phyloP scores from a whole-genome alignment of 805 yeast species.

The Ascoidea tarda region DNA sequence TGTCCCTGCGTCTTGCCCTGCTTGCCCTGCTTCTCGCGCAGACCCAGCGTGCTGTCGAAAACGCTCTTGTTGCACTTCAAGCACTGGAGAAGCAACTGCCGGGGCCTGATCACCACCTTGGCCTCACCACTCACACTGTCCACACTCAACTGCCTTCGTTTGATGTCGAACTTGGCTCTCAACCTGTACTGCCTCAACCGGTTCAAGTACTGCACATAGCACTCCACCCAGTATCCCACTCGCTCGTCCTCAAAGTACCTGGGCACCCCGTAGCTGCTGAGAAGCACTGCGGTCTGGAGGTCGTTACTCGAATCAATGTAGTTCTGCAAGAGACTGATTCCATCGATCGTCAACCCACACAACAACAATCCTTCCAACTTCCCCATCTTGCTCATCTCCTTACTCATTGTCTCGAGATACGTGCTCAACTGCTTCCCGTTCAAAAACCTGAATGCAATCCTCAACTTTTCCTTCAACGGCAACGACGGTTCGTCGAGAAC shows the following conservation, averaged over 20 bases:
- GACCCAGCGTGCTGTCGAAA: not conserved
- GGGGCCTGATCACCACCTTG: slow-evolving; percentile 21
- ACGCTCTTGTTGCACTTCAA: slow-evolving; percentile 67
- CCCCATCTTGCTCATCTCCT: slow-evolving; percentile 59
- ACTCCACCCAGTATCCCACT: slow-evolving; percentile 66
- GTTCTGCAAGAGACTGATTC: slow-evolving; percentile 68
- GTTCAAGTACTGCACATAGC: slow-evolving; percentile 54
- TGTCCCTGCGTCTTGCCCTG: too few relatives aligned
- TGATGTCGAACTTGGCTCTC: slow-evolving; percentile 78
- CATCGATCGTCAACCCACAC: slow-evolving; percentile 84
- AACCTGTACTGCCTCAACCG: slow-evolving; percentile 70
- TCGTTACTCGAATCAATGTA: slow-evolving; percentile 84
- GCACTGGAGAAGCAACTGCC: slow-evolving; percentile 76
- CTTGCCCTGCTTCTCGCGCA: too few relatives aligned
- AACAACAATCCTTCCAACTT: slow-evolving; percentile 83
- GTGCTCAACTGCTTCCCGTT: slow-evolving; percentile 66
- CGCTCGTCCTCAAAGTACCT: slow-evolving; percentile 62
- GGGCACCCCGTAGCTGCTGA: slow-evolving; percentile 73
- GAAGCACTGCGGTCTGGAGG: slow-evolving; percentile 80
- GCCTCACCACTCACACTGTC: not conserved
- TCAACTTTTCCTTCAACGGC: slow-evolving; percentile 78
- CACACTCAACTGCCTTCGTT: slow-evolving; percentile 37
- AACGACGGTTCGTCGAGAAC: slow-evolving; percentile 81
- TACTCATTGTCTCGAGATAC: slow-evolving; percentile 57
- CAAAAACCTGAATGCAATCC: slow-evolving; percentile 78